Conservation (phyloP, 176 grass and related monocot genomes). For the Paspalum vaginatum region DNA sequence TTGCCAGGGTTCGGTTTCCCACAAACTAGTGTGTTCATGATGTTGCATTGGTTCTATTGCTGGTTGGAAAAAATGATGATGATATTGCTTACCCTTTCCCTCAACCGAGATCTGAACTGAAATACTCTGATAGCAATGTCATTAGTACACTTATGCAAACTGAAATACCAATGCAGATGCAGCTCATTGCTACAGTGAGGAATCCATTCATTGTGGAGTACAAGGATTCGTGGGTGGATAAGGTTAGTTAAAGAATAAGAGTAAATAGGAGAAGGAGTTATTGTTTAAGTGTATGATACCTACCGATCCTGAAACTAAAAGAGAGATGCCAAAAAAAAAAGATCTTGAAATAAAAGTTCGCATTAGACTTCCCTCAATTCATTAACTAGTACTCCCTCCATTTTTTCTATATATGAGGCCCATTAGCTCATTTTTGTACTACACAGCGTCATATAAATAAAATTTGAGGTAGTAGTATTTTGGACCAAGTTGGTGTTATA, state of each 20-base stretch:
- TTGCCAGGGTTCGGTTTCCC: slow-evolving; percentile 32
- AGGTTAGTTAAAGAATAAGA: slow-evolving; percentile 45
- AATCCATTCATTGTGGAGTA: slow-evolving; percentile 94
- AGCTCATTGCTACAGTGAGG: slow-evolving; percentile 81
- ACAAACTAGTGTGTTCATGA: background rate
- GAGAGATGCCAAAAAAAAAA: background rate
- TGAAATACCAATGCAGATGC: slow-evolving; percentile 58
- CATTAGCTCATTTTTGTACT: too few species aligned
- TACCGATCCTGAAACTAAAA: background rate
- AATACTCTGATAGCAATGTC: background rate
- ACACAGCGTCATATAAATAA: too few species aligned
- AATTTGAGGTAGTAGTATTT: background rate
- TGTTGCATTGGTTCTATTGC: too few species aligned
- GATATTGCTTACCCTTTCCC: background rate
- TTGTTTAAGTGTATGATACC: background rate
- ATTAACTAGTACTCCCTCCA: too few species aligned
- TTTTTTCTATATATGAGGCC: too few species aligned
- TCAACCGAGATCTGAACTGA: slow-evolving; percentile 20
- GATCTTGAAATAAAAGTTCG: background rate
- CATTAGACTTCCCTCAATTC: background rate
- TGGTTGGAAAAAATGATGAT: background rate
- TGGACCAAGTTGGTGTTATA: background rate
- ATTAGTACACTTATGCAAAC: slow-evolving; percentile 17
- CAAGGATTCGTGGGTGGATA: slow-evolving; percentile 96
- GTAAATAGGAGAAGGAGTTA: background rate